Base-by-base conservation (phyloP, 2,329 filamentous ascomycete genomes). In the Aspergillus fumigatiaffinis region DNA sequence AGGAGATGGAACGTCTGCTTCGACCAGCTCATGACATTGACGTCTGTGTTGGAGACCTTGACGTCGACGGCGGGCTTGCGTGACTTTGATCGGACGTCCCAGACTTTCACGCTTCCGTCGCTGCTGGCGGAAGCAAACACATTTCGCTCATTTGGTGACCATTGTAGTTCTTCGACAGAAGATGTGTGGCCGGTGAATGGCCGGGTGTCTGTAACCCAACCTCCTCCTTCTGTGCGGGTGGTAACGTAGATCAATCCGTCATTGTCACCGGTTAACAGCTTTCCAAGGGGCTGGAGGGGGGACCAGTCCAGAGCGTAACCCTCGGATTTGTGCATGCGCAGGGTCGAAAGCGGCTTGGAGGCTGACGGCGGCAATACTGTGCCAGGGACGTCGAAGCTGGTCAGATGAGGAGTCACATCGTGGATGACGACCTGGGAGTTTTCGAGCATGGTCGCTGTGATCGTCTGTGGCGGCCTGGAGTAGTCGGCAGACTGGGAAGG, bases 291-390 rank as follows among this genome's bases (percentile, higher is more conserved):
- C 49, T 90, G 83, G 9, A 91, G 74, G 1, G 91, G 90, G 26
- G 92, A 96, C 94, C 94, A 99, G 77, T 97, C 94, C n/a, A 99
- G 77, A 0, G 91, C 94, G 73, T 97, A 99, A 51, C 94, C 94
- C 80, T 99, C 94, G 12, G 87, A 80, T 77, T 92, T 93, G 83
- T 99, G 94, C 66, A 93, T 91, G 66, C 90, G 86, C 66, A 99
- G 87, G 2, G 91, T 97, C 63, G 84, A 89, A 52, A 96, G 77
- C 35, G 94, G 92, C 78, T 95, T 95, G 74, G 92, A 93, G 71
- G 96, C 90, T 68, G 90, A 87, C 1, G 91, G 82, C 6, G 90
- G 87, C 63, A 97, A 85, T 63, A 87, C 81, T 46, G 87, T 89
- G 58, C 94, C 93, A 1, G 94, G 94, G 57, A 85, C 89, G 73